Evolutionary conservation across 192 early-diverging fungal genomes (phyloP), one percentile per base, ranked within the genome.

Genomic region (Phycomyces nitens): DNA sequence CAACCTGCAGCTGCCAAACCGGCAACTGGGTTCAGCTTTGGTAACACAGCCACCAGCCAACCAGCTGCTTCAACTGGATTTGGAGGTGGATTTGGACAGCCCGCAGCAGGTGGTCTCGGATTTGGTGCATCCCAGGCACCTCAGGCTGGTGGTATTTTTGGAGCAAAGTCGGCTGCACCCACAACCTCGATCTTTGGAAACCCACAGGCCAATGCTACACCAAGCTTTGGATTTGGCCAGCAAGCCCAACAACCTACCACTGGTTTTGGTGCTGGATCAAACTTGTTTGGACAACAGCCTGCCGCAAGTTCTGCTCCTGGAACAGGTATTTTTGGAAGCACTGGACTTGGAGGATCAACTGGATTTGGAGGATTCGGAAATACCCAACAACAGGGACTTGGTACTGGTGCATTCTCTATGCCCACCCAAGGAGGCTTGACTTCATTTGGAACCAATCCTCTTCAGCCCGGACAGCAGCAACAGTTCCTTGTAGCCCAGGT

Each of bases 401-500:
- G 56, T 43, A 68, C 65, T 29, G 71, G 69, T 64, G 49, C 70
- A 34, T 66, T 66, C n/a, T 68, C 57, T 24, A 62, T 65, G 21
- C 72, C 74, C 20, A 53, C 71, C 53, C 66, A 80, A 43, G 84
- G 82, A n/a, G 69, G 69, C 47, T 54, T 76, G 21, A 70, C 69
- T 10, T 73, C 75, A 26, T 74, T 76, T 23, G 72, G 73, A 39
- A 69, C 80, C 41, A 71, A 73, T 56, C 71, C 71, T 29, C 34
- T 68, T 15, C 58, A 60, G 20, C 64, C 63, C 21, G 59, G 59
- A 12, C 47, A 38, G 15, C 44, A 58, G n/a, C 68, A 74, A 64
- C 76, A 79, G 54, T 53, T 68, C 29, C 68, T 95, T 22, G 76
- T 84, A 11, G 94, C 94, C 4, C 79, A 82, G 21, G 87, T 98